A percentile compares a stretch with the other conserved stretches of the same genome.
These are phyloP conservation scores for Eutypa lata DNA, from an alignment of 2,329 filamentous ascomycete genomes.

Conservation along the genomic window DNA sequence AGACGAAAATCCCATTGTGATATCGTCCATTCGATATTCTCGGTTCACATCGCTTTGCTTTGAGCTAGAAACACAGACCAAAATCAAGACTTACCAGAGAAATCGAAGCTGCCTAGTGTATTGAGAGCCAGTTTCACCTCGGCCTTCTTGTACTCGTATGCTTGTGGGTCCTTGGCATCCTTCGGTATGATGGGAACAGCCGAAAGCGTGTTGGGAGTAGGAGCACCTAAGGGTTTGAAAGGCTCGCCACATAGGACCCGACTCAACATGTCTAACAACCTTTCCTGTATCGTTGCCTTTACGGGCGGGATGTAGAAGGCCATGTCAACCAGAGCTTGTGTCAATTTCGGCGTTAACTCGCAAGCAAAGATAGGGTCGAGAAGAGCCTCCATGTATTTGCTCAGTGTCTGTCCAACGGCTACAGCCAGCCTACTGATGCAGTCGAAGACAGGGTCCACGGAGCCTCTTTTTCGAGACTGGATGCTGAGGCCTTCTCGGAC, in stretches of 20 bases:
- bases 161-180: constrained; percentile 79
- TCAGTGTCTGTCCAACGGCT: constrained; percentile 91
- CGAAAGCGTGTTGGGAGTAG: constrained; percentile 74
- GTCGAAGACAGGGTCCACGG: constrained; percentile 83
- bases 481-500: constrained; percentile 86
- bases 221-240: constrained; percentile 89
- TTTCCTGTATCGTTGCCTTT: constrained; percentile 88
- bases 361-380: constrained; percentile 97
- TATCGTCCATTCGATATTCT: no score
- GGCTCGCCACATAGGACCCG: constrained; percentile 88
- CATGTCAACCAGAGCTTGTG: constrained; percentile 95
- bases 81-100: constrained; percentile 52
- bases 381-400: constrained; percentile 96
- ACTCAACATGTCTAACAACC: constrained; percentile 90
- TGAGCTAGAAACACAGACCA: no score
- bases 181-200: constrained; percentile 81
- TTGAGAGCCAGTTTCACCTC: constrained; percentile 93
- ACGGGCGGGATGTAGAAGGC: constrained; percentile 97
- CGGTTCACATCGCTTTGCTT: no score
- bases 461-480: constrained; percentile 65
- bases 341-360: constrained; percentile 88
- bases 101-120: constrained; percentile 97
- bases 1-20: no score
- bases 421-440: constrained; percentile 96
- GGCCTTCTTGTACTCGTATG: constrained; percentile 75